These are phyloP conservation scores for Bjerkandera adusta DNA, from an alignment of 1,284 basidiomycete species.

Conservation along the genomic window DNA sequence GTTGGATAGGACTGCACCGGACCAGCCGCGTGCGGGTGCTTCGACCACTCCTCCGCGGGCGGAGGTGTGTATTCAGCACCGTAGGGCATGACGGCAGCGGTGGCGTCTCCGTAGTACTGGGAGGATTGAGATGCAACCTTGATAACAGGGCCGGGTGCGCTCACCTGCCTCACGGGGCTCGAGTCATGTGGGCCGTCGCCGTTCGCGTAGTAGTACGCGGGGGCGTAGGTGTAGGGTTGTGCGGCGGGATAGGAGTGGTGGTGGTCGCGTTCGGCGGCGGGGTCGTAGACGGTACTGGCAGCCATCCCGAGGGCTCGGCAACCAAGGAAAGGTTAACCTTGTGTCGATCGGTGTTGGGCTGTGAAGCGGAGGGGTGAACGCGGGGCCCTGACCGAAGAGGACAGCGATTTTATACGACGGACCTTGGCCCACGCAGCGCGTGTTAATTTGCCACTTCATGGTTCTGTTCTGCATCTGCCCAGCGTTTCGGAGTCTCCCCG, in stretches of 20 bases:
- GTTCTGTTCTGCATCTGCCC: no score
- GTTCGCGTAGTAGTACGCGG: slow-evolving; percentile 6
- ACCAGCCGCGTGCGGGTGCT: slow-evolving; percentile 2
- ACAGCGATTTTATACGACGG: no score
- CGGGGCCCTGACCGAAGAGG: no score
- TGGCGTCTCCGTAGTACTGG: slow-evolving; percentile 14
- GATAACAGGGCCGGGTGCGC: slow-evolving; percentile 13
- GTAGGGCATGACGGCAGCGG: slow-evolving; percentile 13
- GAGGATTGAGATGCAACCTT: slow-evolving; percentile 16
- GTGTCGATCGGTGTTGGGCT: no score
- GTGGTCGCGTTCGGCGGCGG: no score
- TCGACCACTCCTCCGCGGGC: not conserved
- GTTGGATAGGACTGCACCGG: slow-evolving; percentile 1
- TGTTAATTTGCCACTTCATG: no score
- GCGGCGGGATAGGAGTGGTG: slow-evolving; percentile 1
- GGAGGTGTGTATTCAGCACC: slow-evolving; percentile 1
- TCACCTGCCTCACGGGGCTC: slow-evolving; percentile 15
- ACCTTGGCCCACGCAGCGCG: no score
- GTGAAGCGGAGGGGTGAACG: no score
- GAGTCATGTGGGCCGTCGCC: slow-evolving; percentile 4
- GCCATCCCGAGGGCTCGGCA: no score
- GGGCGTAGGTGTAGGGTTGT: not conserved
- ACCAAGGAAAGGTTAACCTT: no score
- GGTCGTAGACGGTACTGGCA: no score
- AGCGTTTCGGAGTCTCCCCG: no score